A percentile compares a stretch with the other conserved stretches of the same genome.
Conservation (phyloP, 306 rosid species). For the Corylus avellana region DNA sequence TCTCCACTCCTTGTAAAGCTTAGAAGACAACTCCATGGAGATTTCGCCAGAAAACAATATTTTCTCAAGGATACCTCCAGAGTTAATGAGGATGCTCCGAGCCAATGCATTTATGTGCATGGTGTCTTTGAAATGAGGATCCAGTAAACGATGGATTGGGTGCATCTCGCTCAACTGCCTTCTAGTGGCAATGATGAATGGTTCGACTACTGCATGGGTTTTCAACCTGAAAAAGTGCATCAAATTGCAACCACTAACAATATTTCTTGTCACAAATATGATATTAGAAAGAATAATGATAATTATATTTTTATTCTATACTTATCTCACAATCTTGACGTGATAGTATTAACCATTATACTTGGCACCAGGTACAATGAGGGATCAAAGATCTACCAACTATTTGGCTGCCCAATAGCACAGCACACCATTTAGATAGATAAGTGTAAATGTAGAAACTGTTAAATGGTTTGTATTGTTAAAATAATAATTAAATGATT, state of each 20-base stretch:
- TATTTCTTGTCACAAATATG: neutral
- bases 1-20: conserved; percentile 71
- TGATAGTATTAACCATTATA: too few species aligned
- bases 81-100: conserved; percentile 46
- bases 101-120: conserved; percentile 66
- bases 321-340: too few species aligned
- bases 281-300: too few species aligned
- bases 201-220: conserved; percentile 77
- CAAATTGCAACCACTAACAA: neutral
- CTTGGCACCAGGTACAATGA: too few species aligned
- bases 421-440: neutral
- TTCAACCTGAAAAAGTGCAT: conserved; percentile 47
- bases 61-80: conserved; percentile 66
- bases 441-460: neutral
- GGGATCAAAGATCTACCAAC: too few species aligned
- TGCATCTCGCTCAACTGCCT: conserved; percentile 76
- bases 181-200: conserved; percentile 78
- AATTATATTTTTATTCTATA: too few species aligned
- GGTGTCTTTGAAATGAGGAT: conserved; percentile 76
- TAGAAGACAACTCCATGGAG: conserved; percentile 67
- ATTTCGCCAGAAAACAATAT: conserved; percentile 54
- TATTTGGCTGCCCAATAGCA: neutral
- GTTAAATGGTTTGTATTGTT: too few species aligned
- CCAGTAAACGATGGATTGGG: conserved; percentile 63
- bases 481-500: too few species aligned